A percentile compares a stretch with the other conserved stretches of the same genome.
phyloP scores from a whole-genome alignment of 345 rosid species.

The Citrus reticulata region DNA sequence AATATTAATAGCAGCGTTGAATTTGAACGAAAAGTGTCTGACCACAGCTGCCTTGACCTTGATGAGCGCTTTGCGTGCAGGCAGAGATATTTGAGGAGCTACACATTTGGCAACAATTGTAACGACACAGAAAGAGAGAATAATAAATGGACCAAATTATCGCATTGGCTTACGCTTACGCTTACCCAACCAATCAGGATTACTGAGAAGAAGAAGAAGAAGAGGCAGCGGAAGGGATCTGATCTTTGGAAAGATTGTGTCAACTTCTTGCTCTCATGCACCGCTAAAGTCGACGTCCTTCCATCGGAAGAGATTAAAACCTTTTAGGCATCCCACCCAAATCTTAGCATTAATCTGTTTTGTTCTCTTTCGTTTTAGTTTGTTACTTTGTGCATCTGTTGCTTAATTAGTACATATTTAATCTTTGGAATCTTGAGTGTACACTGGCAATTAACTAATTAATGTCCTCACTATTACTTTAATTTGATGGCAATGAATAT shows the following conservation, averaged over 20 bases:
- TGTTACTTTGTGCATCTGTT: too few relatives aligned
- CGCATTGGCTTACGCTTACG: neutral
- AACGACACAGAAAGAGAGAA: neutral
- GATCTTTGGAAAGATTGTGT: neutral
- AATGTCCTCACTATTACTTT: too few relatives aligned
- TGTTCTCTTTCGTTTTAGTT: too few relatives aligned
- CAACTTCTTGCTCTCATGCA: neutral
- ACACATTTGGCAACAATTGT: neutral
- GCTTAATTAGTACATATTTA: neutral
- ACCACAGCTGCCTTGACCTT: neutral
- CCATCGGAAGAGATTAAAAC: neutral
- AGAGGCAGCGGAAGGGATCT: too few relatives aligned
- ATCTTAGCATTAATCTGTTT: neutral
- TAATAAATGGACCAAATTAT: neutral
- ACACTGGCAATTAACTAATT: too few relatives aligned
- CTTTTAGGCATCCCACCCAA: neutral
- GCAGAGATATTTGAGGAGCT: constrained; percentile 5
- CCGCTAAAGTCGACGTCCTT: neutral
- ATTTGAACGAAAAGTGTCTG: too few relatives aligned
- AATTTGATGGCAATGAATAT: too few relatives aligned
- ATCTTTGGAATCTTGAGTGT: too few relatives aligned
- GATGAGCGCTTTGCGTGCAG: neutral
- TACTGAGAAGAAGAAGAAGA: neutral
- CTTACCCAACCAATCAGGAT: neutral
- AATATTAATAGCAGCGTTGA: neutral